These are phyloP conservation scores for Galeopsis tetrahit DNA, from an alignment of 257 asterid species.

Conservation along the genomic window DNA sequence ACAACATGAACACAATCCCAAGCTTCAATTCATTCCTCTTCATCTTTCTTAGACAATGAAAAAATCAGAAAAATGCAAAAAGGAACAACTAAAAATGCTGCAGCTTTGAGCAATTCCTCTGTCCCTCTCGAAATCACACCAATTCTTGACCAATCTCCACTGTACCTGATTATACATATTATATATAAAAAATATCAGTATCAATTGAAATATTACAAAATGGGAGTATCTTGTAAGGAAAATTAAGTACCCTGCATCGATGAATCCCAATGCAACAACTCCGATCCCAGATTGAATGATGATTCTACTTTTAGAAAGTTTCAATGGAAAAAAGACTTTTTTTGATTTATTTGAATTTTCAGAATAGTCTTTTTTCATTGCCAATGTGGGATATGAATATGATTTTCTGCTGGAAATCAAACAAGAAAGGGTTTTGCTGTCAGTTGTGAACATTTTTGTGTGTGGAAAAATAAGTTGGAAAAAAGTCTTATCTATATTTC, in stretches of 20 bases:
- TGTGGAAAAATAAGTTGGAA: neutral
- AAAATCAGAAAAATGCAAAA: conserved; percentile 54
- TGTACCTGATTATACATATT: conserved; percentile 53
- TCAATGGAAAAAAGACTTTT: conserved; percentile 41
- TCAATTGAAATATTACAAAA: neutral
- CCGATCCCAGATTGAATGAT: conserved; percentile 62
- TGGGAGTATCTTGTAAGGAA: neutral
- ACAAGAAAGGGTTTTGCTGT: conserved; percentile 17
- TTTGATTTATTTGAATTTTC: conserved; percentile 39
- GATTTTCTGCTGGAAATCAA: conserved; percentile 31
- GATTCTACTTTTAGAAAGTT: conserved; percentile 40
- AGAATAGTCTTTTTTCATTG: conserved; percentile 50
- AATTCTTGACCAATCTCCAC: conserved; percentile 97
- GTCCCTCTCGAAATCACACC: conserved; percentile 67
- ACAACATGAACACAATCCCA: neutral
- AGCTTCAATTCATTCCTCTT: conserved; percentile 40
- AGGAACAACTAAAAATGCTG: conserved; percentile 76
- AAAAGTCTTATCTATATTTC: conserved; percentile 24
- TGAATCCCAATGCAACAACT: conserved; percentile 70
- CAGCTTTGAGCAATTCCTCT: conserved; percentile 68
- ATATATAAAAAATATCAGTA: too few species aligned
- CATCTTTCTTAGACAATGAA: conserved; percentile 35
- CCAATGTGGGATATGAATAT: conserved; percentile 26
- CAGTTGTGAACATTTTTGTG: conserved; percentile 23
- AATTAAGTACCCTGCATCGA: conserved; percentile 80